phyloP scores from a whole-genome alignment of 352 stramenopile species.

The Globisporangium okanoganense region DNA sequence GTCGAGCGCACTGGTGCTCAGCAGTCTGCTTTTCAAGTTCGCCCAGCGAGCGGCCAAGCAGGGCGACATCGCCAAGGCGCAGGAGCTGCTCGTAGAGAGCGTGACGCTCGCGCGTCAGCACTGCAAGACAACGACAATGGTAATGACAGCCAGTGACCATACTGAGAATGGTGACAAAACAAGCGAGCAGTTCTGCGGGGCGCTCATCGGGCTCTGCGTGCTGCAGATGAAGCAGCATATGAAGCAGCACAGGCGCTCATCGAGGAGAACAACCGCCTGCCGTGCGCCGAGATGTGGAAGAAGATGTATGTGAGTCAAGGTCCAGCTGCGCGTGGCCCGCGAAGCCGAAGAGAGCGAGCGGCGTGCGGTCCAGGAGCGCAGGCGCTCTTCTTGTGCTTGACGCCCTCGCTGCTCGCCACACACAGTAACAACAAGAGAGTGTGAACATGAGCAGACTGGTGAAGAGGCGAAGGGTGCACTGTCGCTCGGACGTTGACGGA shows the following conservation, averaged over 20 bases:
- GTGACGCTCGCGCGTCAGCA: slow-evolving; percentile 20
- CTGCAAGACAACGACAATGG: neutral
- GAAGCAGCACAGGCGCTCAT: slow-evolving; percentile 37
- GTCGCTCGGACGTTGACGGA: too few species aligned
- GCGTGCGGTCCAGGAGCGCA: slow-evolving; percentile 4
- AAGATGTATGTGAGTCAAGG: slow-evolving; percentile 41
- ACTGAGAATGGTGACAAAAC: neutral
- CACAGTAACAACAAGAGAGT: too few species aligned
- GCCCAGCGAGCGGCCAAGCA: slow-evolving; percentile 24
- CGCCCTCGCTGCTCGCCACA: too few species aligned
- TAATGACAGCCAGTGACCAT: slow-evolving; percentile 4
- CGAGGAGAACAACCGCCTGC: slow-evolving; percentile 37
- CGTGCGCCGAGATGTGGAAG: slow-evolving; percentile 21
- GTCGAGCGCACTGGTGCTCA: slow-evolving; percentile 11
- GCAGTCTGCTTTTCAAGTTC: slow-evolving; percentile 27
- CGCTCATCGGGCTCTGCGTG: slow-evolving; percentile 53
- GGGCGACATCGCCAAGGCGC: slow-evolving; percentile 25
- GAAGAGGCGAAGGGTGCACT: too few species aligned
- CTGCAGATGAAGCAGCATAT: slow-evolving; percentile 44
- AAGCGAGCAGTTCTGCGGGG: slow-evolving; percentile 34
- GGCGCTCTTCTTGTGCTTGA: too few species aligned
- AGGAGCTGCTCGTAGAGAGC: slow-evolving; percentile 31
- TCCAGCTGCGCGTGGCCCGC: slow-evolving; percentile 24
- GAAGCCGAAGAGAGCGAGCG: neutral
- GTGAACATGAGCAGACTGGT: too few species aligned